Evolutionary conservation across 768 basidiomycete species (phyloP), one percentile per base, ranked within the genome.

Genomic region (Austroboletus festivus): DNA sequence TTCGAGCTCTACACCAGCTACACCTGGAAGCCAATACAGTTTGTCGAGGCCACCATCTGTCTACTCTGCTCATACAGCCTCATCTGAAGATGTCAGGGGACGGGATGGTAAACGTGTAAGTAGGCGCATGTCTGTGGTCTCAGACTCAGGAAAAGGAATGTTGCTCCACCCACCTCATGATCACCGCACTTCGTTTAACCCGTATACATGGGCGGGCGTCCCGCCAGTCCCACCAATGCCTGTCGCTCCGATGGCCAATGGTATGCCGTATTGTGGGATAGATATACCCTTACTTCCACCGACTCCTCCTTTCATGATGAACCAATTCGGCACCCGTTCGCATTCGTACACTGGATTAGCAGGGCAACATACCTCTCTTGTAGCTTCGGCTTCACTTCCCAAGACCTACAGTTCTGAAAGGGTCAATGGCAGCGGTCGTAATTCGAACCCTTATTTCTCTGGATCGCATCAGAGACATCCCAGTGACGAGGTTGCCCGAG

Each of bases 271-370:
- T 34, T 74, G 71, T 48, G 67, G 74, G 46, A 69, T 81, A 67
- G 82, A 86, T 54, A 79, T 80, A 76, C 83, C 86, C 7, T 69
- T 89, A 10, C 73, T 89, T 24, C 86, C 86, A 10, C 86, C 86
- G 5, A 74, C 81, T 1, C 78, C 86, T 20, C 85, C 86, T 12
- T 89, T 88, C 66, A 86, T 87, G 82, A 75, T 85, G 70, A 79
- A 80, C 46, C 75, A 80, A 48, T 80, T 62, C 24, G 69, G 71
- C 15, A 42, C 74, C 48, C 73, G 79, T 24, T 72, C 75, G 20
- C 68, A 63, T 19, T 62, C 64, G 42, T 54, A 53, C 31, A 56
- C 51, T 16, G 67, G 64, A 12, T 68, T 60, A n/a, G 55, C 61
- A 24, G 67, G 67, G 35, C 65, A 68, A 11, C 62, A 63, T 0